A percentile compares a stretch with the other conserved stretches of the same genome.
These are phyloP conservation scores for Keithomyces neogunnii DNA, from an alignment of 2,329 filamentous ascomycete species.

Conservation along the genomic window DNA sequence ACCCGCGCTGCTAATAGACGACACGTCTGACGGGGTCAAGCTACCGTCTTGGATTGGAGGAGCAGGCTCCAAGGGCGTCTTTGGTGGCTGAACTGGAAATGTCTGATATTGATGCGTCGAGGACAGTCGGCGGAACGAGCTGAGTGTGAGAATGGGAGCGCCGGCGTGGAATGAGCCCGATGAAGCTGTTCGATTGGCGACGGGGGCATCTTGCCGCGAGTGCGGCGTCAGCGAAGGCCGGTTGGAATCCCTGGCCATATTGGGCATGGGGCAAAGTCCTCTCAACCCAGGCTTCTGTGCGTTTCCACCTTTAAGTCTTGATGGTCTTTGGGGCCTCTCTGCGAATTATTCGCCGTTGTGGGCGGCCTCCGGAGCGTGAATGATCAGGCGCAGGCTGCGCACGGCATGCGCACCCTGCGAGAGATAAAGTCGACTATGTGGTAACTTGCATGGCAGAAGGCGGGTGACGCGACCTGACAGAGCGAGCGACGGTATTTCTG, in stretches of 20 bases:
- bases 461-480: neutral
- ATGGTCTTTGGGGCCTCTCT: too few relatives aligned
- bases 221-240: constrained; percentile 3
- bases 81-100: constrained; percentile 68
- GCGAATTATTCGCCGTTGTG: neutral
- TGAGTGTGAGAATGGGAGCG: constrained; percentile 35
- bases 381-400: neutral
- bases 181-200: constrained; percentile 19
- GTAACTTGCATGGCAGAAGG: neutral
- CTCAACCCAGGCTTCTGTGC: too few relatives aligned
- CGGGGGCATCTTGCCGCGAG: neutral
- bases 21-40: constrained; percentile 5
- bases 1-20: constrained; percentile 22
- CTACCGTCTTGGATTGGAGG: constrained; percentile 12
- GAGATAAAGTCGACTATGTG: neutral
- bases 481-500: neutral
- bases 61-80: constrained; percentile 45
- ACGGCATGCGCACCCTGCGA: neutral
- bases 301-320: too few relatives aligned
- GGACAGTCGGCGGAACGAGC: constrained; percentile 26
- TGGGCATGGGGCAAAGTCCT: neutral
- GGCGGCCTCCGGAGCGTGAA: neutral
- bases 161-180: constrained; percentile 45
- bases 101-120: constrained; percentile 64
- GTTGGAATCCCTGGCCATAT: constrained; percentile 5